These are phyloP conservation scores for Gnaphalium uliginosum DNA, from an alignment of 129 eudicot genomes.

Conservation along the genomic window DNA sequence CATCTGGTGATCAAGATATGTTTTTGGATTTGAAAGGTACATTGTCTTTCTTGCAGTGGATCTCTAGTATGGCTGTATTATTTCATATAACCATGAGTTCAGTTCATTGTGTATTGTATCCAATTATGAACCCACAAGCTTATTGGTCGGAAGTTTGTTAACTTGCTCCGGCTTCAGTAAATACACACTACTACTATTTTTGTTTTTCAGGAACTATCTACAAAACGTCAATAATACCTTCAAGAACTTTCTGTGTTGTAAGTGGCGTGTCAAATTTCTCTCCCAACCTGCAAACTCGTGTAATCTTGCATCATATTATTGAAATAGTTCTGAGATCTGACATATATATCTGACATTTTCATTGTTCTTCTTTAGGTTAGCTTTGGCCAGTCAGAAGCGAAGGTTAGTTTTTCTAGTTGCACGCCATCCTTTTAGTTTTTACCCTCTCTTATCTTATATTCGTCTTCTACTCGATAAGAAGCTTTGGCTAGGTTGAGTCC, in stretches of 20 bases:
- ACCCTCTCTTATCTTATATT: not conserved
- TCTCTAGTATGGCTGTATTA: slow-evolving; percentile 11
- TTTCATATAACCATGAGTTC: slow-evolving; percentile 14
- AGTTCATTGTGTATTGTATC: slow-evolving; percentile 9
- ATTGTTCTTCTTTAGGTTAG: slow-evolving; percentile 63
- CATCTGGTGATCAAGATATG: slow-evolving; percentile 68
- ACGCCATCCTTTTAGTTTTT: not conserved
- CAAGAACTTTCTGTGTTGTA: slow-evolving; percentile 95
- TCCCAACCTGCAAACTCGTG: slow-evolving; percentile 6
- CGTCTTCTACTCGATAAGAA: not conserved
- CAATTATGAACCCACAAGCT: slow-evolving; percentile 20
- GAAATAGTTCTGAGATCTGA: slow-evolving; percentile 12
- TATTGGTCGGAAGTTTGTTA: not conserved
- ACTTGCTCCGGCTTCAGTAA: slow-evolving; percentile 9
- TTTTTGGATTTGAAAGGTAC: slow-evolving; percentile 90
- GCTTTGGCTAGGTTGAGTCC: slow-evolving; percentile 9
- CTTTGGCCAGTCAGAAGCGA: slow-evolving; percentile 97
- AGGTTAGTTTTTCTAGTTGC: slow-evolving; percentile 52
- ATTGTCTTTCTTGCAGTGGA: not conserved
- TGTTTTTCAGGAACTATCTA: slow-evolving; percentile 83
- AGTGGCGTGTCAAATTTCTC: slow-evolving; percentile 22
- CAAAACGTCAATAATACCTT: slow-evolving; percentile 79
- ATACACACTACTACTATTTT: not conserved
- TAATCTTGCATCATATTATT: slow-evolving; percentile 12
- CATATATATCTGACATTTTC: slow-evolving; percentile 13